These are phyloP conservation scores for Polymyxa betae DNA, from an alignment of 208 protist species.

Conservation along the genomic window DNA sequence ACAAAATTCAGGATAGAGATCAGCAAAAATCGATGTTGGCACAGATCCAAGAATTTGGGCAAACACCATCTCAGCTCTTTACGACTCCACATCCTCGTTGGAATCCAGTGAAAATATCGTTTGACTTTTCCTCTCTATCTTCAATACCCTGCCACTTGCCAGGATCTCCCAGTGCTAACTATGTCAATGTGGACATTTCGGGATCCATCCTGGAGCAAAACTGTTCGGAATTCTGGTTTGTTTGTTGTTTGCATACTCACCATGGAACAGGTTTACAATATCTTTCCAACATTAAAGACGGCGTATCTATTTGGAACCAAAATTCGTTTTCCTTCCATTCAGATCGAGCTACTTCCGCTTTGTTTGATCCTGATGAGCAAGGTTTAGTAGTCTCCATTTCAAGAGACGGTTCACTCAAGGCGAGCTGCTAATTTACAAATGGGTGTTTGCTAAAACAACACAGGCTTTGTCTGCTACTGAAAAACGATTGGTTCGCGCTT, in stretches of 20 bases:
- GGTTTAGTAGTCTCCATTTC: not conserved
- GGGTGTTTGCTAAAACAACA: not conserved
- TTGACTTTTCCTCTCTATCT: no score
- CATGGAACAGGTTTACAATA: not conserved
- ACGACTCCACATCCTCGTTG: conserved; percentile 17
- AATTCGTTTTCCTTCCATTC: not conserved
- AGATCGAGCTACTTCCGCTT: not conserved
- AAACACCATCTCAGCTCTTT: conserved; percentile 44
- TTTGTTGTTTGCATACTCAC: not conserved
- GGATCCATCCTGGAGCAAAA: not conserved
- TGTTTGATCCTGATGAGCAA: not conserved
- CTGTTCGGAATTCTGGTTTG: not conserved
- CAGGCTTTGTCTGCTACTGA: not conserved
- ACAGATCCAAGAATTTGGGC: conserved; percentile 26
- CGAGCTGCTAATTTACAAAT: not conserved
- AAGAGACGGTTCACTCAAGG: not conserved
- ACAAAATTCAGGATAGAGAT: not conserved
- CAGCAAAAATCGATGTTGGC: not conserved
- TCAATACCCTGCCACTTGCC: not conserved
- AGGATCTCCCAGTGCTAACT: not conserved
- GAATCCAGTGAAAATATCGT: no score
- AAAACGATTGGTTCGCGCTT: not conserved
- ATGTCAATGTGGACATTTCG: not conserved
- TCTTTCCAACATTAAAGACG: not conserved
- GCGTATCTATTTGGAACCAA: not conserved